Evolutionary conservation across 345 rosid species (phyloP), one percentile per base, ranked within the genome.

Genomic region (Lepidium aucheri): DNA sequence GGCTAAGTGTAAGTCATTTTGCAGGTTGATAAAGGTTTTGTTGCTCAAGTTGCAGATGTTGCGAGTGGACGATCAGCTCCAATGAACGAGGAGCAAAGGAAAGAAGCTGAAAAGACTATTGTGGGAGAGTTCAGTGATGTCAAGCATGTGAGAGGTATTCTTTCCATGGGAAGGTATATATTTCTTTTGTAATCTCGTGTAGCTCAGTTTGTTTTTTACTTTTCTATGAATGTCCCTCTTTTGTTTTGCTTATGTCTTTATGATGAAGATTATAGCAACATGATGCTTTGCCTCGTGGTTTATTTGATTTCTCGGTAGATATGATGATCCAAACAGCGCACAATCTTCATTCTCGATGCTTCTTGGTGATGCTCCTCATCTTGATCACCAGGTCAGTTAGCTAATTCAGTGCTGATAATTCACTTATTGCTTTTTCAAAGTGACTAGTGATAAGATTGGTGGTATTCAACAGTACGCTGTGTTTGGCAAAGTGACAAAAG

Each of bases 1-100:
- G 28, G n/a, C 16, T 12, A 9, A 35, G 12, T 49, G 43, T 66
- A 20, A 53, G 39, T 69, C 40, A 4, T 57, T 65, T 58, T 70
- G 58, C 70, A 94, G 97, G 92, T 94, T 60, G 99, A 94, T 78
- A 88, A 78, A 72, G 95, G 99, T 2, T 90, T 94, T 80, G 97
- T 94, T 64, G 95, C 96, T 61, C 99, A 90, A 90, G 97, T 94
- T 49, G 99, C 96, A 10, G 99, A 88, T 79, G 99, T 93, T 32
- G 83, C 74, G 1, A 74, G 65, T 33, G 97, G 92, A 36, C 63
- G 98, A 61, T 82, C 84, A 12, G 97, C 97, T 30, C 92, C 96
- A 0, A 90, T 93, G 96, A 94, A 94, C 42, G 88, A 88, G 28
- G 84, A 75, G 64, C 97, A 93, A 77, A 82, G 78, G 70, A 76